Conservation (phyloP, 2,329 filamentous ascomycete genomes). For the Tolypocladium endophyticum region DNA sequence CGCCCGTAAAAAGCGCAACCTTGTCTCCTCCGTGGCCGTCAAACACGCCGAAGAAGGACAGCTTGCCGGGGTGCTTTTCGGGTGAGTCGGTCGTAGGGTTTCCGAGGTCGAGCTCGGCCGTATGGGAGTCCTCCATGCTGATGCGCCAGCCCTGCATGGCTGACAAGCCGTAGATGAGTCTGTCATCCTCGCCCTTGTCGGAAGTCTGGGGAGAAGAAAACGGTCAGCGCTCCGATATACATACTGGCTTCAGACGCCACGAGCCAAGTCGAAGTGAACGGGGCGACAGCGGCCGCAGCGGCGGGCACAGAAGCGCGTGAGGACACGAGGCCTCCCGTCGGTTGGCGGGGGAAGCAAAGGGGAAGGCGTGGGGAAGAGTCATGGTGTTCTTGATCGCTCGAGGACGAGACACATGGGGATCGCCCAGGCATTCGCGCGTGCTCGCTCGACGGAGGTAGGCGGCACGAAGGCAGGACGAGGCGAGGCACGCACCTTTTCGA, state of each 20-base stretch:
- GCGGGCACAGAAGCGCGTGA: background rate
- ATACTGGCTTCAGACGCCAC: background rate
- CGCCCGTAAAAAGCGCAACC: conserved; percentile 85
- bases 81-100: conserved; percentile 47
- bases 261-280: background rate
- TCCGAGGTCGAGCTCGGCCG: conserved; percentile 70
- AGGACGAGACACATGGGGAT: background rate
- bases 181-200: conserved; percentile 82
- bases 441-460: background rate
- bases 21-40: conserved; percentile 97
- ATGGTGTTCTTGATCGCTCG: background rate
- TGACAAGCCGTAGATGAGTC: conserved; percentile 85
- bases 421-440: background rate
- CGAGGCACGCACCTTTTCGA: conserved; percentile 71
- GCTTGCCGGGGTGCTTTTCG: conserved; percentile 57
- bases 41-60: conserved; percentile 96
- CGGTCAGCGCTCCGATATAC: conserved; percentile 13
- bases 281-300: background rate
- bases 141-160: conserved; percentile 99
- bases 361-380: background rate
- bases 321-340: background rate
- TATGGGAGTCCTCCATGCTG: conserved; percentile 98
- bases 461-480: conserved; percentile 1
- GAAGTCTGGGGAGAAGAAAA: conserved; percentile 54
- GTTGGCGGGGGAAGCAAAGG: background rate